Conservation (phyloP, 1,139 yeast species). For the Pichia sp. region DNA sequence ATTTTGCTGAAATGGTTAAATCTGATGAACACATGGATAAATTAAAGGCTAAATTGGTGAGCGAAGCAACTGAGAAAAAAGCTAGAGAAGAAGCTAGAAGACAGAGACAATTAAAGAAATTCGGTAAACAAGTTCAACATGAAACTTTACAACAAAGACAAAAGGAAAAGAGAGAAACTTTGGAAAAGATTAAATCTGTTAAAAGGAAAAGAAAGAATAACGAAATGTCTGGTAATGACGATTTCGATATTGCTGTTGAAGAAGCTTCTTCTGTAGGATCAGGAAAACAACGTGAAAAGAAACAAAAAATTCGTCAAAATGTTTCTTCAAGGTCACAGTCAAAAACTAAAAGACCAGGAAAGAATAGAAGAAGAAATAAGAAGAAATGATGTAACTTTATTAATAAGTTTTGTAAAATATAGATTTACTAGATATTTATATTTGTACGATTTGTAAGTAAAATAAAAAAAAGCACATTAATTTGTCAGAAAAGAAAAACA, state of each 20-base stretch:
- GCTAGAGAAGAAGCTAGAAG: slow-evolving; percentile 91
- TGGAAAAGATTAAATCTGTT: slow-evolving; percentile 83
- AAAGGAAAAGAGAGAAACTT: slow-evolving; percentile 84
- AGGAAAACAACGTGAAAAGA: slow-evolving; percentile 30
- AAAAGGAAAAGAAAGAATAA: slow-evolving; percentile 80
- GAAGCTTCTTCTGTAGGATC: slow-evolving; percentile 63
- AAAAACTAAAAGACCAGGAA: slow-evolving; percentile 62
- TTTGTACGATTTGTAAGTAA: not conserved
- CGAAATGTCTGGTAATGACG: slow-evolving; percentile 51
- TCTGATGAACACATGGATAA: slow-evolving; percentile 98
- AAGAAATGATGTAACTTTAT: slow-evolving; percentile 10
- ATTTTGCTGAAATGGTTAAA: slow-evolving; percentile 98
- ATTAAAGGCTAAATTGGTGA: slow-evolving; percentile 71
- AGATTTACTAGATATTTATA: not conserved
- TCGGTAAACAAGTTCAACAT: slow-evolving; percentile 95
- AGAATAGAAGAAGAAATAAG: slow-evolving; percentile 49
- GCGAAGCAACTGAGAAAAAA: slow-evolving; percentile 85
- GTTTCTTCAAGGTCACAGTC: slow-evolving; percentile 13
- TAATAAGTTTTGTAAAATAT: not conserved
- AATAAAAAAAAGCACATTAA: not conserved
- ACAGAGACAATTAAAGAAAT: slow-evolving; percentile 92
- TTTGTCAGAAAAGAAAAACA: not conserved
- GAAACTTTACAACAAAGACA: slow-evolving; percentile 93
- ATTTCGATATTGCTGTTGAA: slow-evolving; percentile 63
- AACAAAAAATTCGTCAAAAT: slow-evolving; percentile 21